Evolutionary conservation across 2,329 filamentous ascomycete genomes (phyloP).

Genomic region (Triangularia setosa): DNA sequence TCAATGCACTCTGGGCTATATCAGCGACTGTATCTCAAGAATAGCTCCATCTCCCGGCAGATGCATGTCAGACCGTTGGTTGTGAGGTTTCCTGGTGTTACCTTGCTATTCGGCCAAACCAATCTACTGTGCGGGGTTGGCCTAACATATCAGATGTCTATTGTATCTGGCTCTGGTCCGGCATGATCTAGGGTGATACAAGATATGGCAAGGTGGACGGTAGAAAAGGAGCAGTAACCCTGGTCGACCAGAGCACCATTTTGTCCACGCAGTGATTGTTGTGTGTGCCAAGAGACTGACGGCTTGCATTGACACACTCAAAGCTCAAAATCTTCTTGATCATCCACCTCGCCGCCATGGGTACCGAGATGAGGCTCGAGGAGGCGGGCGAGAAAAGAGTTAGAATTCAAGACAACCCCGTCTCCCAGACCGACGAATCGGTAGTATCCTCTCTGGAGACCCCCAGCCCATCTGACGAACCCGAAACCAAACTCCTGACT

Average conservation of each 20-base stretch:
- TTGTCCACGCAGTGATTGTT: background rate
- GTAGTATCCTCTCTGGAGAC: too few species aligned
- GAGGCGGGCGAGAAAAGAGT: background rate
- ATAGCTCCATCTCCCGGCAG: background rate
- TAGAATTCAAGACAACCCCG: background rate
- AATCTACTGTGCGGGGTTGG: slow-evolving; percentile 1
- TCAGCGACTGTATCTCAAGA: too few species aligned
- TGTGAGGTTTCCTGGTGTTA: background rate
- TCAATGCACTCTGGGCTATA: too few species aligned
- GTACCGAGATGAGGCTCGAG: background rate
- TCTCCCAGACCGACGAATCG: too few species aligned
- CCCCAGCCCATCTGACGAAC: background rate
- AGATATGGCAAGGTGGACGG: background rate
- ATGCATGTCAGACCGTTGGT: slow-evolving; percentile 1
- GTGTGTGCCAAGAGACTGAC: background rate
- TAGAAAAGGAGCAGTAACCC: background rate
- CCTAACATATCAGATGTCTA: background rate
- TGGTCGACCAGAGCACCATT: background rate
- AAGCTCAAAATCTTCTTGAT: background rate
- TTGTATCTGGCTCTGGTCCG: background rate
- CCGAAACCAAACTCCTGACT: slow-evolving; percentile 30
- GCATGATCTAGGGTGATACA: background rate
- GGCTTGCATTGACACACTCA: background rate
- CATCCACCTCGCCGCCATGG: background rate
- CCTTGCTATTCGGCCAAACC: background rate